Evolutionary conservation across 2,329 filamentous ascomycete species (phyloP), one percentile per base, ranked within the genome.

Genomic region (Cladosporium colombiae): DNA sequence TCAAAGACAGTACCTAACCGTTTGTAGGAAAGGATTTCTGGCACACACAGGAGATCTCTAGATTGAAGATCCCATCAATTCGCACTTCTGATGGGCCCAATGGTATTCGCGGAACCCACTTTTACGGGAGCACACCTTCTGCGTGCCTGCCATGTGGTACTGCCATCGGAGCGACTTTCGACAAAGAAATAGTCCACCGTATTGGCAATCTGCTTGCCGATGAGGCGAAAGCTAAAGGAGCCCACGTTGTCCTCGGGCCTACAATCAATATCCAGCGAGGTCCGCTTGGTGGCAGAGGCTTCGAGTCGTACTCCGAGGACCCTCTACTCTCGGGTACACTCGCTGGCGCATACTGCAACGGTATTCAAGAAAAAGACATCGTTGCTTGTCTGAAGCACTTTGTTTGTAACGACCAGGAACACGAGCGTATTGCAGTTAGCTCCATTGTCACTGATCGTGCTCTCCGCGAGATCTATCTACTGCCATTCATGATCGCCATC

Each of bases 261-360:
- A 74, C 72, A 46, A 70, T 75, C 60, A 74, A 74, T 64, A 68
- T 74, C 27, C 71, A 71, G 50, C 68, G 71, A 13, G 70, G 71
- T 49, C 63, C 63, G 10, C 40, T 65, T 16, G 91, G 91, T n/a
- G 92, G 92, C 23, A 85, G 92, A 65, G 93, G 93, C 68, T 96
- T 95, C 70, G 92, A 96, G 78, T 93, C 91, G 0, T 95, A 92
- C 75, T 92, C 90, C 0, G 92, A 95, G 76, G 92, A 95, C 70
- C 91, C 91, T 0, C 84, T 89, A 13, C 83, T 96, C 5, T 91
- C 91, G 91, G 64, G 89, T 4, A 88, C 91, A 72, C 83, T 91
- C 62, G 87, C 85, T 1, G 88, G 91, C 70, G 80, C 82, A 35
- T 85, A 85, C 64, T 81, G 87, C 52, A 83, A 79, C 62, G 86